These are phyloP conservation scores for Haematococcus sp. DNA, from an alignment of 139 green algal genomes.

Conservation along the genomic window DNA sequence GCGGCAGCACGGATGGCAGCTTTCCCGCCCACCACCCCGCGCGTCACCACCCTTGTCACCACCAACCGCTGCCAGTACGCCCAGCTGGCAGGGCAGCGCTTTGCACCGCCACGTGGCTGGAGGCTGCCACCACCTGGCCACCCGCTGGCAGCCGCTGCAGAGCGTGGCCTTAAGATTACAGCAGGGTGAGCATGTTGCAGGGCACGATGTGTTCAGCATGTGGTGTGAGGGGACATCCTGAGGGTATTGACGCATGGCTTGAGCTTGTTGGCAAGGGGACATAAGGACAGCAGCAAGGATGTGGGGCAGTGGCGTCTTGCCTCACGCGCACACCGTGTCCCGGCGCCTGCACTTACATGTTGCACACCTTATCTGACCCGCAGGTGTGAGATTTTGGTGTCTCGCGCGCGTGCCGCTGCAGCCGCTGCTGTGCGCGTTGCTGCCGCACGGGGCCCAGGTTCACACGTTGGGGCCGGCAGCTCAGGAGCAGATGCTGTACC, in stretches of 20 bases:
- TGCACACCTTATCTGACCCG: too few relatives aligned
- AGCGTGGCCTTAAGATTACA: slow-evolving; percentile 70
- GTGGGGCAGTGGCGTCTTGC: too few relatives aligned
- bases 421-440: background rate
- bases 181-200: slow-evolving; percentile 22
- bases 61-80: slow-evolving; percentile 40
- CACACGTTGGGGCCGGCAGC: slow-evolving; percentile 2
- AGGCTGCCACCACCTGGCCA: slow-evolving; percentile 35
- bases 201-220: too few relatives aligned
- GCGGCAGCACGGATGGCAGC: slow-evolving; percentile 39
- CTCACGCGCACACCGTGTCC: too few relatives aligned
- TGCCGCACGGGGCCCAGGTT: background rate
- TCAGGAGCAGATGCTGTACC: background rate
- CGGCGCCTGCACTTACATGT: too few relatives aligned
- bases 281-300: too few relatives aligned
- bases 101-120: slow-evolving; percentile 38
- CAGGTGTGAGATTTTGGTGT: slow-evolving; percentile 63
- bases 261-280: too few relatives aligned
- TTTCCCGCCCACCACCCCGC: slow-evolving; percentile 46
- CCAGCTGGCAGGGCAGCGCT: slow-evolving; percentile 68
- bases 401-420: background rate
- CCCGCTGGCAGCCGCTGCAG: slow-evolving; percentile 26
- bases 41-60: slow-evolving; percentile 7
- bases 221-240: too few relatives aligned
- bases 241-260: too few relatives aligned